Conservation (phyloP, 2,329 filamentous ascomycete genomes). For the Fonsecaea multimorphosa region DNA sequence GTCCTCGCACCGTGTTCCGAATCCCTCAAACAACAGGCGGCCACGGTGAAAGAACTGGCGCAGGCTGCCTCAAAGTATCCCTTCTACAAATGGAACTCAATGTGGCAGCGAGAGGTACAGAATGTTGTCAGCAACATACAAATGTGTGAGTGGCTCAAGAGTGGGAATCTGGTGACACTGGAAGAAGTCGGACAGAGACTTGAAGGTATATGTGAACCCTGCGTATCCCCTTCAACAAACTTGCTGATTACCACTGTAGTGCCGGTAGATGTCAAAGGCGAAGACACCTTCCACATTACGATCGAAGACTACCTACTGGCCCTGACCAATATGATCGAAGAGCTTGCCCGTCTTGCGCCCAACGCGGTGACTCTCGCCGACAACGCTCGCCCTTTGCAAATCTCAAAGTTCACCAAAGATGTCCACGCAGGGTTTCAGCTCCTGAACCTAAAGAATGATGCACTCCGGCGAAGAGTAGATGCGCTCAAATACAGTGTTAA, state of each 20-base stretch:
- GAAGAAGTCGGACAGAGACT: constrained; percentile 84
- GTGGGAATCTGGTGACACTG: constrained; percentile 77
- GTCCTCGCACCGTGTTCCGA: constrained; percentile 73
- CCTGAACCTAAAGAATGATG: constrained; percentile 96
- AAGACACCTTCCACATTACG: constrained; percentile 90
- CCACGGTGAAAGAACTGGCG: constrained; percentile 72
- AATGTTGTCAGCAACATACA: constrained; percentile 80
- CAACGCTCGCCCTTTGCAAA: constrained; percentile 81
- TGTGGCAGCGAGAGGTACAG: constrained; percentile 85
- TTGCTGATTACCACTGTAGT: constrained; percentile 58
- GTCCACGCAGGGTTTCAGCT: constrained; percentile 95
- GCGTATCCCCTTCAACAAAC: background rate
- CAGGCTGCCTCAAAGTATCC: constrained; percentile 80
- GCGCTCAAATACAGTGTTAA: constrained; percentile 97
- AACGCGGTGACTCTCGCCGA: constrained; percentile 94
- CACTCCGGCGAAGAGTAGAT: constrained; percentile 83
- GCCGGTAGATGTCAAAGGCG: constrained; percentile 81
- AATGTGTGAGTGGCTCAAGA: constrained; percentile 60
- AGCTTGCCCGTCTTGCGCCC: constrained; percentile 80
- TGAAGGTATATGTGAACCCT: constrained; percentile 60
- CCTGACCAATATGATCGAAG: constrained; percentile 84
- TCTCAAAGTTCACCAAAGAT: constrained; percentile 92
- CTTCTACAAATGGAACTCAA: constrained; percentile 96
- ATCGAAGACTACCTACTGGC: constrained; percentile 96
- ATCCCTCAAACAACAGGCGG: constrained; percentile 73